Conservation (phyloP, 805 yeast genomes). For the Candida argentea region DNA sequence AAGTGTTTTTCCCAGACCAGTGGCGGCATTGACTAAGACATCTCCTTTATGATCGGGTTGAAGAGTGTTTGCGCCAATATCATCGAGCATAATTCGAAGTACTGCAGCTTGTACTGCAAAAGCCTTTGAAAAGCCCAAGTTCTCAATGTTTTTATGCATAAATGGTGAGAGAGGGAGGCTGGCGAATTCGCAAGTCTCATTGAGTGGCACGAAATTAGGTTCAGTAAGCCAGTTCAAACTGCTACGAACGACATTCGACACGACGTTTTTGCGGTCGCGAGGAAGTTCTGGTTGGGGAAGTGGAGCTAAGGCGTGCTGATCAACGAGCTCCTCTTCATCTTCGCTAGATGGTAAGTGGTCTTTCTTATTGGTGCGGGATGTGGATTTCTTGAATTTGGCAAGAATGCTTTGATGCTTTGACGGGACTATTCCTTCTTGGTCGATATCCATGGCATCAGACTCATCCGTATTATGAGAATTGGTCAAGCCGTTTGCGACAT, state of each 20-base stretch:
- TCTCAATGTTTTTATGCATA: constrained; percentile 37
- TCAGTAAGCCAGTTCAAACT: constrained; percentile 57
- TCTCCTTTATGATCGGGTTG: constrained; percentile 59
- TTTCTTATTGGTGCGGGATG: constrained; percentile 10
- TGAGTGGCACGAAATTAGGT: constrained; percentile 49
- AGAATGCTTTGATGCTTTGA: constrained; percentile 15
- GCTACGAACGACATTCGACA: constrained; percentile 16
- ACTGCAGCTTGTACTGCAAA: constrained; percentile 73
- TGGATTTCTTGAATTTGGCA: constrained; percentile 10
- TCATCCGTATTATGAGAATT: no score
- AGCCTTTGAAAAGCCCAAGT: constrained; percentile 42
- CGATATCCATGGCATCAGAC: constrained; percentile 8
- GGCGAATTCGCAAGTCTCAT: constrained; percentile 34
- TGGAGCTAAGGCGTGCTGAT: constrained; percentile 42
- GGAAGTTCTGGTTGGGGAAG: constrained; percentile 79
- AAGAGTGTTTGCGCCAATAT: constrained; percentile 26
- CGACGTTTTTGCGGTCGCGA: constrained; percentile 30
- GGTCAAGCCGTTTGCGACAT: constrained; percentile 9
- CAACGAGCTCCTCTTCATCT: constrained; percentile 11
- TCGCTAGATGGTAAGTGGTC: constrained; percentile 19
- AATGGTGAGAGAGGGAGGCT: constrained; percentile 36
- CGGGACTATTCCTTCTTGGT: constrained; percentile 6
- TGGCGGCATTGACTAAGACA: constrained; percentile 80
- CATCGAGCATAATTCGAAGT: constrained; percentile 41
- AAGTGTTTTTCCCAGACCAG: constrained; percentile 93